Evolutionary conservation across 495 filamentous ascomycete species (phyloP).

Genomic region (Aspergillus asperescens): DNA sequence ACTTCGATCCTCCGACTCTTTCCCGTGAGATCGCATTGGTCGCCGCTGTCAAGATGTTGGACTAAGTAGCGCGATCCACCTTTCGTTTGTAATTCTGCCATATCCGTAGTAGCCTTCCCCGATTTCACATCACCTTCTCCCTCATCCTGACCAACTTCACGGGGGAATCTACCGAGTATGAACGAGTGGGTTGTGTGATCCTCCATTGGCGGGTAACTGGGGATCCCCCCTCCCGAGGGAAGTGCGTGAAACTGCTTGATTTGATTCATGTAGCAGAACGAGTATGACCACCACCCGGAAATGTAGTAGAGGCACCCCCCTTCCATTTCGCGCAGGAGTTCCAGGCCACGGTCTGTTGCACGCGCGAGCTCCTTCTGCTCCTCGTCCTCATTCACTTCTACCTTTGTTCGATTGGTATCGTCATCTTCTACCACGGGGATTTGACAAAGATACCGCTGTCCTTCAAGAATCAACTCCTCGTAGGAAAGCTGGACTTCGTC

Average conservation of each 20-base stretch:
- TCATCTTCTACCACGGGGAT: constrained; percentile 64
- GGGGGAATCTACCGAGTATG: constrained; percentile 61
- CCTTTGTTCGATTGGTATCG: constrained; percentile 44
- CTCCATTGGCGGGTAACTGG: constrained; percentile 64
- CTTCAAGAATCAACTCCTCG: constrained; percentile 59
- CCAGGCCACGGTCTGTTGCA: constrained; percentile 79
- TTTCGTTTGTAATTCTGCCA: constrained; percentile 69
- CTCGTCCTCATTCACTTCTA: constrained; percentile 53
- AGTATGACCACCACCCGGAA: constrained; percentile 95
- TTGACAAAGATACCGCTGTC: constrained; percentile 73
- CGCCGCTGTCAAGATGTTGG: constrained; percentile 79
- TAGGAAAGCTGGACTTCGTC: constrained; percentile 25
- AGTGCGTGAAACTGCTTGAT: constrained; percentile 91
- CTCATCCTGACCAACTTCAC: constrained; percentile 18
- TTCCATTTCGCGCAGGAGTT: constrained; percentile 82
- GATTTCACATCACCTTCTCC: constrained; percentile 30
- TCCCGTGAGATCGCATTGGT: constrained; percentile 86
- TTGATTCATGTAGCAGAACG: constrained; percentile 84
- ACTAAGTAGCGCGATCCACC: constrained; percentile 87
- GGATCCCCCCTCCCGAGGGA: constrained; percentile 57
- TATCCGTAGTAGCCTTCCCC: constrained; percentile 30
- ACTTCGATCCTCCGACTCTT: constrained; percentile 80
- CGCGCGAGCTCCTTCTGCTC: constrained; percentile 80
- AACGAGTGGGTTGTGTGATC: constrained; percentile 76
- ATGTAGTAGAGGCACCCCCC: constrained; percentile 86